Base-by-base conservation (phyloP, 2,329 filamentous ascomycete species). In the Achaetomium macrosporum region DNA sequence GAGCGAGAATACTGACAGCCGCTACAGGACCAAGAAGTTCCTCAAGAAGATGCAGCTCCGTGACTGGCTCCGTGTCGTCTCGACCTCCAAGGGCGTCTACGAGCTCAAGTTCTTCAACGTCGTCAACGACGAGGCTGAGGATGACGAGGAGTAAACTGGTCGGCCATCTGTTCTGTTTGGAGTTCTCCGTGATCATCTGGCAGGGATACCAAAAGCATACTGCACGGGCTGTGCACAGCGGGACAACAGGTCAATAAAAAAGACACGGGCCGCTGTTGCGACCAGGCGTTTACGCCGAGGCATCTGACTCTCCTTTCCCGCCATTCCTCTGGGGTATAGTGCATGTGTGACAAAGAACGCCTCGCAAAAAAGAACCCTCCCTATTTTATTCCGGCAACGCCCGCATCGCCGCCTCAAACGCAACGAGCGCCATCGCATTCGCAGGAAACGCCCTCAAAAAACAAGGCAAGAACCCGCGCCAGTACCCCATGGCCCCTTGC, bases 91-190 rank as follows among this genome's bases (percentile, higher is more conserved):
- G 81, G 92, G 93, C 73, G 91, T 96, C 64, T 99, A 99, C 82
- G 91, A 96, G 83, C 87, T 99, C 77, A 91, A 95, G 82, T 99
- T 99, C 91, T 99, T 95, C 90, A 99, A 99, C 83, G 91, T 99
- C 72, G 92, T 96, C 70, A 93, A 95, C 77, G 93, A 99, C 74
- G 92, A 91, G 74, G 91, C 83, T 67, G 93, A 97, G 66, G 93
- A 99, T 71, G 93, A 99, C 73, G 93, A 99, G 71, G 93, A 99
- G 76, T 99, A 96, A 83, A 84, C 30, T 46, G 55, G 49, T 39
- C 35, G 35, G 46, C 42, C 41, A 53, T 50, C 47, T 49, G 47
- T 39, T 25, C 25, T 25, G 25, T 25, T 25, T 54, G 33, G 56
- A 51, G 48, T 55, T 53, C 31, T 42, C 50, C 54, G 52, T 50